phyloP scores from a whole-genome alignment of 768 basidiomycete species.

The Boletus rufocinnamomeus region DNA sequence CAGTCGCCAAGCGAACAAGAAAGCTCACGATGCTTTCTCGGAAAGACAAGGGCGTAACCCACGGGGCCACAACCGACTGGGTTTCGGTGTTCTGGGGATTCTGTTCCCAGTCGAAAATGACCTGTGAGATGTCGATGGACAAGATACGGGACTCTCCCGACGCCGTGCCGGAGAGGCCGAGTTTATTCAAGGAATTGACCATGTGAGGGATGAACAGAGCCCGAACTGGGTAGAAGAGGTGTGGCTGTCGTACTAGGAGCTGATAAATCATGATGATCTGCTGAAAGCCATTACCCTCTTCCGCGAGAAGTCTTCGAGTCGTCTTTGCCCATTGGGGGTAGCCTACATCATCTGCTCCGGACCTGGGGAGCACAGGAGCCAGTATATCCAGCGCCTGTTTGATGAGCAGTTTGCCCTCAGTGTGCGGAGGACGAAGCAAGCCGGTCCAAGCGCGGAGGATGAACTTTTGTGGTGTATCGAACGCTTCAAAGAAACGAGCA shows the following conservation, averaged over 20 bases:
- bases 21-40: conserved; percentile 94
- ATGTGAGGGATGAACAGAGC: conserved; percentile 93
- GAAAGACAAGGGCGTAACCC: conserved; percentile 77
- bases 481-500: conserved; percentile 88
- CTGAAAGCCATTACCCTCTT: conserved; percentile 74
- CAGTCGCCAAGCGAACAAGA: conserved; percentile 86
- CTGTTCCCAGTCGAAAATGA: conserved; percentile 94
- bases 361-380: conserved; percentile 74
- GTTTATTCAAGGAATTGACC: conserved; percentile 83
- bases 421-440: conserved; percentile 76
- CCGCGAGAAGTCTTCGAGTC: conserved; percentile 80
- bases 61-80: conserved; percentile 37
- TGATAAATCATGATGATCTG: conserved; percentile 86
- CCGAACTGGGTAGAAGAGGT: conserved; percentile 91
- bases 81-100: conserved; percentile 40
- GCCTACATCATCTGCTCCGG: conserved; percentile 57
- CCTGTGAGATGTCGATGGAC: conserved; percentile 88
- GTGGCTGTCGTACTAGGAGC: conserved; percentile 86
- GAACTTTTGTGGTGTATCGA: conserved; percentile 89
- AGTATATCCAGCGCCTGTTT: conserved; percentile 87
- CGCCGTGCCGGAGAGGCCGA: conserved; percentile 75
- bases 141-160: conserved; percentile 80
- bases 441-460: conserved; percentile 89
- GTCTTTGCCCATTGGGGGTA: conserved; percentile 83
- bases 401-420: conserved; percentile 74